Conservation (phyloP, 129 eudicot genomes). For the Escallonia herrerae region DNA sequence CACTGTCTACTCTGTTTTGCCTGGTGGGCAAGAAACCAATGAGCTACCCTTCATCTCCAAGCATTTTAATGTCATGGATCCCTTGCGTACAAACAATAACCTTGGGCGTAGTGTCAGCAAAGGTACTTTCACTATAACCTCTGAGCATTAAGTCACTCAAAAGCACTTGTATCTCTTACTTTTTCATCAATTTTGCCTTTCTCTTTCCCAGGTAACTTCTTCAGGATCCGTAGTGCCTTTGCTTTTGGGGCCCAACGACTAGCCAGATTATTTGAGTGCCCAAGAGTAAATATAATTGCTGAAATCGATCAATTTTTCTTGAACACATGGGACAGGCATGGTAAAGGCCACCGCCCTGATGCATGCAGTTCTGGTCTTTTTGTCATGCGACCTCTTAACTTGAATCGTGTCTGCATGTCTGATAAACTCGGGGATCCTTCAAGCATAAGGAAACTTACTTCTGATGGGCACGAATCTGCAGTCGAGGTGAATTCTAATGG, state of each 20-base stretch:
- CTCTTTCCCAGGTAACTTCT: conserved; percentile 35
- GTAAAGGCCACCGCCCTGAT: conserved; percentile 35
- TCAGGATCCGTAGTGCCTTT: conserved; percentile 47
- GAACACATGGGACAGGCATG: conserved; percentile 44
- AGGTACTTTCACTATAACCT: conserved; percentile 9
- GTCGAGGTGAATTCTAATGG: conserved; percentile 8
- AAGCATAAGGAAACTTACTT: conserved; percentile 6
- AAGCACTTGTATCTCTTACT: background rate
- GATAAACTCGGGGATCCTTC: conserved; percentile 1
- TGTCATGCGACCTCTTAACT: conserved; percentile 1
- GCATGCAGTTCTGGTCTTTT: conserved; percentile 10
- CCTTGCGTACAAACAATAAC: conserved; percentile 23
- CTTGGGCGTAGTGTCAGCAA: conserved; percentile 34
- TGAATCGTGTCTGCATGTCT: background rate
- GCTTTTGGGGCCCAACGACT: conserved; percentile 42
- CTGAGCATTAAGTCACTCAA: background rate
- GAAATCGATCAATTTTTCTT: conserved; percentile 35
- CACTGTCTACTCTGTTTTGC: conserved; percentile 17
- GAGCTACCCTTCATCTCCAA: conserved; percentile 19
- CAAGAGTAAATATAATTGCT: conserved; percentile 22
- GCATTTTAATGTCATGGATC: conserved; percentile 26
- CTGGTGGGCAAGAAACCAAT: conserved; percentile 18
- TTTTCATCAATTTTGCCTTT: background rate
- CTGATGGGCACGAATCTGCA: conserved; percentile 4
- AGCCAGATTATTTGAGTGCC: conserved; percentile 36